phyloP scores from a whole-genome alignment of 441 rosid genomes.

The Erodium texanum region DNA sequence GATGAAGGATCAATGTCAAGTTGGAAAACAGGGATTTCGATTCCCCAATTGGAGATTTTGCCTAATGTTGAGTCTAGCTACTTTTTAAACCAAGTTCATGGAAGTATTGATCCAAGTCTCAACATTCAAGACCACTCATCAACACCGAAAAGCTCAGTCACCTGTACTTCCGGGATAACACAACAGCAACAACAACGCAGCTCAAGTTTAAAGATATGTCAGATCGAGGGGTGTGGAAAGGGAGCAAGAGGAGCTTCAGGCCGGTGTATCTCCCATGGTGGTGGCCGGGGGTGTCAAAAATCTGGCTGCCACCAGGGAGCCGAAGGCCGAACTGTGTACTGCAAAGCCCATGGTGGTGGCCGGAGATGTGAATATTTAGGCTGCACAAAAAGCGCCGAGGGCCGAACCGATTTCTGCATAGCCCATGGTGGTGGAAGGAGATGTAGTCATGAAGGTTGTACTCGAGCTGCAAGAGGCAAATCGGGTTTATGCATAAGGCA shows the following conservation, averaged over 20 bases:
- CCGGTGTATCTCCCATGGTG: conserved; percentile 93
- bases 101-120: conserved; percentile 26
- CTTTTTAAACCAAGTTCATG: conserved; percentile 18
- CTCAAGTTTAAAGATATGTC: conserved; percentile 60
- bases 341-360: conserved; percentile 44
- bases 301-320: conserved; percentile 90
- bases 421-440: conserved; percentile 97
- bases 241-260: conserved; percentile 99
- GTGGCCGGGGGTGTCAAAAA: conserved; percentile 90
- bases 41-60: conserved; percentile 33
- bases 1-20: conserved; percentile 52
- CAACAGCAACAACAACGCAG: conserved; percentile 39
- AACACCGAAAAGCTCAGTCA: conserved; percentile 62
- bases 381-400: conserved; percentile 97
- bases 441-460: conserved; percentile 69
- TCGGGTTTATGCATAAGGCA: conserved; percentile 92
- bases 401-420: conserved; percentile 81
- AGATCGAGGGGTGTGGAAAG: conserved; percentile 89
- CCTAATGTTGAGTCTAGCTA: conserved; percentile 33
- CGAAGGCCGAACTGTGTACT: conserved; percentile 91
- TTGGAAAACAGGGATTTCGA: conserved; percentile 31
- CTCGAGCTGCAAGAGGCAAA: conserved; percentile 93
- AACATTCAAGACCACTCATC: conserved; percentile 54
- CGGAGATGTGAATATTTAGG: conserved; percentile 75
- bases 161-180: conserved; percentile 71